A percentile compares a stretch with the other conserved stretches of the same genome.
Conservation (phyloP, 2,329 filamentous ascomycete genomes). For the Bipolaris zeicola region DNA sequence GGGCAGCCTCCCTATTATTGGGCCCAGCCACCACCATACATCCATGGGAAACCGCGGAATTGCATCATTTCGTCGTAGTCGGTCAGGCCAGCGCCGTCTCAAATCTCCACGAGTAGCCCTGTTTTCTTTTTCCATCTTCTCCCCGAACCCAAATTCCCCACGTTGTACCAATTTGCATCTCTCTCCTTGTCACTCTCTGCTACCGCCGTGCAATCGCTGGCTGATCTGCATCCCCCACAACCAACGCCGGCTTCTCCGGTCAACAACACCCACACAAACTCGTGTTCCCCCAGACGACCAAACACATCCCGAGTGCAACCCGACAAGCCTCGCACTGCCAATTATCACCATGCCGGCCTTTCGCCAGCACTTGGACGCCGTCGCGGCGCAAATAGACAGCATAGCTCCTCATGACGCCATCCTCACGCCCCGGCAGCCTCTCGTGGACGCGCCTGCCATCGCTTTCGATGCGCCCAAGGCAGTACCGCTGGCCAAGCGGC, state of each 20-base stretch:
- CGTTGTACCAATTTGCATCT: slow-evolving; percentile 5
- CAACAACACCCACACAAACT: slow-evolving; percentile 20
- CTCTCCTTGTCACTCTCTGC: slow-evolving; percentile 4
- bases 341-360: slow-evolving; percentile 36
- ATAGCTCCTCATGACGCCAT: slow-evolving; percentile 30
- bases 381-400: slow-evolving; percentile 28
- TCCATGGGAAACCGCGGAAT: slow-evolving; percentile 23
- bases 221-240: slow-evolving; percentile 18
- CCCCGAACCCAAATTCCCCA: slow-evolving; percentile 4
- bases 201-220: slow-evolving; percentile 15
- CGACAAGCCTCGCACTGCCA: slow-evolving; percentile 11
- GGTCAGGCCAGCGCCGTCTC: slow-evolving; percentile 17
- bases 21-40: slow-evolving; percentile 38
- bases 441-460: slow-evolving; percentile 19
- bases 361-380: slow-evolving; percentile 24
- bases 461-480: slow-evolving; percentile 20
- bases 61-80: slow-evolving; percentile 39
- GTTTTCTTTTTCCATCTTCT: slow-evolving; percentile 10
- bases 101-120: slow-evolving; percentile 20
- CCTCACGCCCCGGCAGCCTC: slow-evolving; percentile 26
- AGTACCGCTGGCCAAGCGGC: slow-evolving; percentile 25
- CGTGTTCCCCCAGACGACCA: slow-evolving; percentile 25
- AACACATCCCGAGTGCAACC: slow-evolving; percentile 10
- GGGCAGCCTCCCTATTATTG: slow-evolving; percentile 34
- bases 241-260: slow-evolving; percentile 32